phyloP scores from a whole-genome alignment of 352 stramenopile genomes.

The Phytophthora podocarpi region DNA sequence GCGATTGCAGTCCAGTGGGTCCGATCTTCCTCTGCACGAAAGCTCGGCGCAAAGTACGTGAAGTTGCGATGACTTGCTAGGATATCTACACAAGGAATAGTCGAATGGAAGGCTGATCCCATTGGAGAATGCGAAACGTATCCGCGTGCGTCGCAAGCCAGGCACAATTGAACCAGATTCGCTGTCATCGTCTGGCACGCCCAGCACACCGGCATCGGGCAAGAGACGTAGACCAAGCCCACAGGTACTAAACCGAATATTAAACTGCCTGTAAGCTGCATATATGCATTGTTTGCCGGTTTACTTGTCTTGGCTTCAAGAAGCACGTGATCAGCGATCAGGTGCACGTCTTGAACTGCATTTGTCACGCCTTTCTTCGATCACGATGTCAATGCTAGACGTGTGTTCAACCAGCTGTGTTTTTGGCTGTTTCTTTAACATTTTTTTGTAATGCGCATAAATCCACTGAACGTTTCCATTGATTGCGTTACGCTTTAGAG shows the following conservation, averaged over 20 bases:
- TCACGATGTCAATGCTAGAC: too few relatives aligned
- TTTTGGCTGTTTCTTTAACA: too few relatives aligned
- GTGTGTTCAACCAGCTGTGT: too few relatives aligned
- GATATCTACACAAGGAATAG: constrained; percentile 8
- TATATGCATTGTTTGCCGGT: too few relatives aligned
- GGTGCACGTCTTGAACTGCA: too few relatives aligned
- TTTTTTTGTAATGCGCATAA: too few relatives aligned
- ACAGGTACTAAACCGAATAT: neutral
- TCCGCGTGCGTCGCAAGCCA: neutral
- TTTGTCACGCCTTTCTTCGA: too few relatives aligned
- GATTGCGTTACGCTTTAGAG: too few relatives aligned
- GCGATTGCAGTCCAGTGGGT: neutral
- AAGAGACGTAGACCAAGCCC: constrained; percentile 3
- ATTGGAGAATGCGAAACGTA: neutral
- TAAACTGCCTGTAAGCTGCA: neutral
- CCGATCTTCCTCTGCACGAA: neutral
- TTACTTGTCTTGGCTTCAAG: too few relatives aligned
- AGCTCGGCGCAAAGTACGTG: neutral
- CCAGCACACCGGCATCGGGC: neutral
- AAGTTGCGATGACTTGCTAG: neutral
- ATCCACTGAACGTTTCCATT: too few relatives aligned
- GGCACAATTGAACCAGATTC: too few relatives aligned
- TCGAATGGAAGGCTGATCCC: constrained; percentile 2
- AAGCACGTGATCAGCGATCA: too few relatives aligned
- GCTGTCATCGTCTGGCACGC: neutral